Evolutionary conservation across 140 eudicot species (phyloP), one percentile per base, ranked within the genome.

Genomic region (Anethum foeniculum): DNA sequence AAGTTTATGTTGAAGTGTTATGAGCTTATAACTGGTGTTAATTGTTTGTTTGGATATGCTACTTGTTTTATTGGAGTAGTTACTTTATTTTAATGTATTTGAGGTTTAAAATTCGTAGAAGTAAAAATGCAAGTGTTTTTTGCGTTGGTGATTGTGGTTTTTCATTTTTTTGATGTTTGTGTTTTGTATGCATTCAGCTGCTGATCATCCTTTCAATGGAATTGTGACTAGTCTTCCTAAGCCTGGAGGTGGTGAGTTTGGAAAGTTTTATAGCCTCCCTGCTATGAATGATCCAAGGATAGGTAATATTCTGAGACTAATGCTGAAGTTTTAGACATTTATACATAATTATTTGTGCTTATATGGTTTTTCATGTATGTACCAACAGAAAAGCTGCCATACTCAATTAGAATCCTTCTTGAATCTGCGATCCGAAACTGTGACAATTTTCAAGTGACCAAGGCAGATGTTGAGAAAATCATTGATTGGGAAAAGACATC

Each of bases 401-500:
- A 92, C 85, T 95, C 99, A 19, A 95, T 95, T 58, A 89, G 89
- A 86, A 95, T 95, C 44, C 96, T 95, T 79, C 86, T 95, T 65
- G 99, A 95, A 77, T 95, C 99, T n/a, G 99, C 99, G 2, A 95
- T 95, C 79, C 91, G 99, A 54, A 95, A 95, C 78, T 95, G 99
- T 85, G 99, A 95, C 87, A 89, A 89, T 79, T 95, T 92, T 84
- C 99, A 94, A 92, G 98, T 94, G 43, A 92, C 87, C 0, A 92
- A 92, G 86, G 97, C 85, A 80, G 98, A 94, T 89, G 98, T 92
- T 44, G 97, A 94, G 86, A 94, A 94, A 81, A 94, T 94, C 60
- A 92, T 94, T 81, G 98, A 94, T 83, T 94, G 98, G 98, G 93
- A 94, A 85, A 94, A 90, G 74, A 87, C 92, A 84, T 85, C 98